Percentiles rank a stretch among this genome's conserved stretches.
phyloP scores from a whole-genome alignment of 768 basidiomycete species.

The Boletus vinaceobasis region DNA sequence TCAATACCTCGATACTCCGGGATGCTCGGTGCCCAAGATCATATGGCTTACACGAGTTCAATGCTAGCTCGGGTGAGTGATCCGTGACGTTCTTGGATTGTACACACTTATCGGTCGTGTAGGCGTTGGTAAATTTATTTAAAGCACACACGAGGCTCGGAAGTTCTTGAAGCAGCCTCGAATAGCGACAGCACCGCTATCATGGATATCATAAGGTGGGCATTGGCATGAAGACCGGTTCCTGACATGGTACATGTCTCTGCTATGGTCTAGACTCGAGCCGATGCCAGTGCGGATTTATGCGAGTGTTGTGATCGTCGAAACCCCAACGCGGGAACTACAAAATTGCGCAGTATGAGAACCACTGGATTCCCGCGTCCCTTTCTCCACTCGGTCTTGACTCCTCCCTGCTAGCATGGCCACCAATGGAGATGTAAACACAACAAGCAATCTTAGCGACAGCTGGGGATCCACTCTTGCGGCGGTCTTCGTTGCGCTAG shows the following conservation, averaged over 20 bases:
- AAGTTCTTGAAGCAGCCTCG: background rate
- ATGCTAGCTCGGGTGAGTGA: background rate
- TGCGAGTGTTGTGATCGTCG: conserved; percentile 5
- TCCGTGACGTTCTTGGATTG: background rate
- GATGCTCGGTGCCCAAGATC: background rate
- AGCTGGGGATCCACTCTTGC: conserved; percentile 27
- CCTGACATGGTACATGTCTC: background rate
- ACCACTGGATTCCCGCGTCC: background rate
- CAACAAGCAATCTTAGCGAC: conserved; percentile 4
- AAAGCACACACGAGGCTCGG: background rate
- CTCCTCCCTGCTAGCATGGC: conserved; percentile 10
- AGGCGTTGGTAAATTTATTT: background rate
- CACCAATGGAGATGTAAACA: background rate
- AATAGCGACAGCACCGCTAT: background rate
- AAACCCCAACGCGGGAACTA: conserved; percentile 3
- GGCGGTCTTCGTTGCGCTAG: conserved; percentile 15
- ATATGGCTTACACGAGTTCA: background rate
- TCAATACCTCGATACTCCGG: background rate
- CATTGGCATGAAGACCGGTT: background rate
- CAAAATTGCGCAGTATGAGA: conserved; percentile 4
- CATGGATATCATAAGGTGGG: background rate
- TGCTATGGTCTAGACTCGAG: background rate
- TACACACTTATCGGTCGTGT: background rate
- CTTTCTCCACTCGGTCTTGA: background rate
- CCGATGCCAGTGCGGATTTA: background rate